Base-by-base conservation (phyloP, 352 stramenopile genomes). In the Globisporangium recalcitrans region DNA sequence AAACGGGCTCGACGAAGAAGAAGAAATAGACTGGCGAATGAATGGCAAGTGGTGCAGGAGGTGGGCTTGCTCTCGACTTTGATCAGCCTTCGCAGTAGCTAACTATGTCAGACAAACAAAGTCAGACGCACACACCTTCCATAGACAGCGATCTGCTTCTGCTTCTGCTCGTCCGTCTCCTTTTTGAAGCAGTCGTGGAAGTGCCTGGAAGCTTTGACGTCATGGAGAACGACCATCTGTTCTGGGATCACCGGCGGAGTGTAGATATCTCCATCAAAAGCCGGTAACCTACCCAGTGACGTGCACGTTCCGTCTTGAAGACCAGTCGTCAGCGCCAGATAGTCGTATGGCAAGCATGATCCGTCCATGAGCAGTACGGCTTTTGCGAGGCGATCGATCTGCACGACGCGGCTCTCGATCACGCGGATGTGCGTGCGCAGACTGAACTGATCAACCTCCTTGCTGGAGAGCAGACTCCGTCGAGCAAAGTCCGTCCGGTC, bases 321-420 rank as follows among this genome's bases (percentile, higher is more conserved):
- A 0, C 88, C 89, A 0, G 85, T 85, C 5, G 86, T 82, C 3
- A 97, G 75, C 21, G 87, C 73, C 10, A 97, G 65, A 34, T 85
- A 78, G 60, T 97, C 90, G 67, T 96, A 97, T 14, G 81, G 86
- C 4, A 96, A 64, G 19, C 87, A 80, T 4, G 81, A 90, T 21
- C 82, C 86, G 63, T 97, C 88, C 26, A 78, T 67, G n/a, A 97
- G 77, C 27, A 95, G 53, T 14, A 96, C 68, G 6, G 84, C 87
- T 58, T 82, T 75, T 22, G 74, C 69, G 9, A 79, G 66, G 3
- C 87, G 78, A 53, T 96, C 83, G 22, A 97, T 72, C 40, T 87
- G 78, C 21, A 91, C 77, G 38, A 96, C 66, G 29, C 72, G 63
- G 16, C 79, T 88, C 44, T 80, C 64, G 21, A 93, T 68, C 4